Evolutionary conservation across 176 grass and related monocot genomes (phyloP).

Genomic region (Eleusine indica): DNA sequence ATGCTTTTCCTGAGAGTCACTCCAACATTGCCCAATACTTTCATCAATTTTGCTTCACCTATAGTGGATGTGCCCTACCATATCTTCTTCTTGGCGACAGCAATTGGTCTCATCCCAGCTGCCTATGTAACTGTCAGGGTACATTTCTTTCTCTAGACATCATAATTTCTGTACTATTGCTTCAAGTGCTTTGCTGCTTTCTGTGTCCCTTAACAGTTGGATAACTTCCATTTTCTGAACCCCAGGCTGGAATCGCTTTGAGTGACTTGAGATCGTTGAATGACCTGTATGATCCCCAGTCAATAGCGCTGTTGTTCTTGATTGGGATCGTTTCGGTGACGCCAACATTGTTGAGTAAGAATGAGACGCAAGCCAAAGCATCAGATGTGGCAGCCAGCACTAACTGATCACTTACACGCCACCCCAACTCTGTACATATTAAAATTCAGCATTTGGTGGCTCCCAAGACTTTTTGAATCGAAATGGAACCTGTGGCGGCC

Average conservation of each 20-base stretch:
- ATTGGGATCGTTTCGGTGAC: slow-evolving; percentile 86
- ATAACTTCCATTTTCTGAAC: slow-evolving; percentile 6
- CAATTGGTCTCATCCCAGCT: slow-evolving; percentile 87
- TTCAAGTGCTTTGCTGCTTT: neutral
- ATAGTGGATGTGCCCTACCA: slow-evolving; percentile 96
- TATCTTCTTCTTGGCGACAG: slow-evolving; percentile 79
- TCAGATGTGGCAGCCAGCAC: slow-evolving; percentile 27
- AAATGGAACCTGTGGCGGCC: neutral
- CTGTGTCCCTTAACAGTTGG: neutral
- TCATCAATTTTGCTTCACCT: slow-evolving; percentile 96
- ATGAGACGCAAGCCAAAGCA: slow-evolving; percentile 49
- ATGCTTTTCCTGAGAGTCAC: slow-evolving; percentile 97
- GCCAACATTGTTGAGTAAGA: slow-evolving; percentile 72
- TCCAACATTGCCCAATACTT: slow-evolving; percentile 93
- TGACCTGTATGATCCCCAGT: slow-evolving; percentile 85
- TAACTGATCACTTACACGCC: slow-evolving; percentile 43
- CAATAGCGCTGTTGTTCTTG: slow-evolving; percentile 76
- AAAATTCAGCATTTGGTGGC: slow-evolving; percentile 19
- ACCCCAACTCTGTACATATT: slow-evolving; percentile 51
- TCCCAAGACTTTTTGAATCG: neutral
- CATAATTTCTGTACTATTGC: neutral
- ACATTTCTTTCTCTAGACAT: slow-evolving; percentile 22
- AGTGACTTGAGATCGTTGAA: slow-evolving; percentile 80
- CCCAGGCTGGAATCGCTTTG: slow-evolving; percentile 93
- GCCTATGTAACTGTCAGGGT: slow-evolving; percentile 94